Evolutionary conservation across 305 asterid species (phyloP).

Genomic region (Fraxinus velutina): DNA sequence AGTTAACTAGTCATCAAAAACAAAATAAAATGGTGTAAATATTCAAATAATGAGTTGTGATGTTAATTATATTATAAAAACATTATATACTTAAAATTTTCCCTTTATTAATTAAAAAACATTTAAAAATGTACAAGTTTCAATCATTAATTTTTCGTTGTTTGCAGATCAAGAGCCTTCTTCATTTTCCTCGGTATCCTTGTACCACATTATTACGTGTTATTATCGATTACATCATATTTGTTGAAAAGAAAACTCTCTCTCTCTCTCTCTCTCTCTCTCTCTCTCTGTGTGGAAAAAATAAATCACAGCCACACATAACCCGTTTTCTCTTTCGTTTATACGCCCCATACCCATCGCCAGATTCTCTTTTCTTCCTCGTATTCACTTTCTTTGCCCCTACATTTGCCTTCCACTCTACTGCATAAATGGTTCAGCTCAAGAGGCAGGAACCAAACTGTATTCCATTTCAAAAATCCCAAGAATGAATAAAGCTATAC

Average conservation of each 20-base stretch:
- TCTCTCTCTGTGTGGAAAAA: neutral
- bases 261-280: neutral
- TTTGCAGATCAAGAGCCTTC: neutral
- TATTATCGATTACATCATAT: neutral
- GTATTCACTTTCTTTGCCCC: neutral
- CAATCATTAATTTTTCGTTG: neutral
- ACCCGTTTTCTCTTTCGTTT: neutral
- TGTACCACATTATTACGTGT: neutral
- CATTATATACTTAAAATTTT: neutral
- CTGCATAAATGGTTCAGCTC: neutral
- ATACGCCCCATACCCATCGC: neutral
- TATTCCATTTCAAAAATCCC: neutral
- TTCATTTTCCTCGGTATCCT: neutral
- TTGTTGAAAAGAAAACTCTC: neutral
- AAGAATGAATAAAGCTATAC: neutral
- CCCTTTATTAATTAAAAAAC: neutral
- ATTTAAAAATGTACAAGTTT: too few relatives aligned
- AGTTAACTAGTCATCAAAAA: neutral
- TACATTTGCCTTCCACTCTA: neutral
- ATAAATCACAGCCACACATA: neutral
- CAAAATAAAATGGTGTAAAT: neutral
- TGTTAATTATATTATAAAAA: neutral
- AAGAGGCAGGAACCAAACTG: neutral
- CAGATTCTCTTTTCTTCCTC: neutral
- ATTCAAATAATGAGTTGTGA: neutral